A percentile compares a stretch with the other conserved stretches of the same genome.
These are phyloP conservation scores for Pyrenula massariospora DNA, from an alignment of 495 filamentous ascomycete genomes.

Conservation along the genomic window DNA sequence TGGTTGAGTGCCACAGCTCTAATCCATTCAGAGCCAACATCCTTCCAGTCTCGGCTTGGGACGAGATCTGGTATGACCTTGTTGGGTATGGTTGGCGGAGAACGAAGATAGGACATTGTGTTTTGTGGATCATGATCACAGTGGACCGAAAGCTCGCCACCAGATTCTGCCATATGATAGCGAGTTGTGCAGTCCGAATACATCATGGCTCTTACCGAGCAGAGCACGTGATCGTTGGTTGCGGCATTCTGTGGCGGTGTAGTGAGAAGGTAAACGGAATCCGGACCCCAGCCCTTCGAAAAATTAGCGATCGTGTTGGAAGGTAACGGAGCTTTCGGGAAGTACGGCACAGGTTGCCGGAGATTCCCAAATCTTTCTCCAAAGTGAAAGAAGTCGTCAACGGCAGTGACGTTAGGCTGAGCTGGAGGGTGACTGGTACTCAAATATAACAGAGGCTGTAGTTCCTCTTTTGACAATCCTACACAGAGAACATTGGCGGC, in stretches of 20 bases:
- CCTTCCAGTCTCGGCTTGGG: neutral
- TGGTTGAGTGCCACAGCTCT: neutral
- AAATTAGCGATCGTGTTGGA: conserved; percentile 58
- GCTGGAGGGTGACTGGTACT: conserved; percentile 15
- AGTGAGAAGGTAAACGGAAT: conserved; percentile 53
- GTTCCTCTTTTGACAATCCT: conserved; percentile 42
- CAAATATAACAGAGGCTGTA: conserved; percentile 41
- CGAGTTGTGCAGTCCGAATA: conserved; percentile 49
- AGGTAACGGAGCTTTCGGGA: conserved; percentile 44
- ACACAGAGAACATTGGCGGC: conserved; percentile 59
- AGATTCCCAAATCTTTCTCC: conserved; percentile 23
- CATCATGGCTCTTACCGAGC: conserved; percentile 44
- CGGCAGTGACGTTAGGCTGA: conserved; percentile 39
- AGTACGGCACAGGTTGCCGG: conserved; percentile 45
- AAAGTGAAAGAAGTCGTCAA: conserved; percentile 62
- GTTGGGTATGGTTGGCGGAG: too few species aligned
- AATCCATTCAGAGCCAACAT: conserved; percentile 36
- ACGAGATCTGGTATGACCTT: neutral
- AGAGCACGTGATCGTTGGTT: conserved; percentile 43
- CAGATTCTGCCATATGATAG: conserved; percentile 45
- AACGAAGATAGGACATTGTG: neutral
- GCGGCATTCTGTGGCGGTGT: conserved; percentile 20
- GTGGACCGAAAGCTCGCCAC: conserved; percentile 27
- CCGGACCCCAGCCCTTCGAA: conserved; percentile 22
- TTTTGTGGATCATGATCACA: neutral